Evolutionary conservation across 352 stramenopile species (phyloP).

Genomic region (Phytophthora macrochlamydospora): DNA sequence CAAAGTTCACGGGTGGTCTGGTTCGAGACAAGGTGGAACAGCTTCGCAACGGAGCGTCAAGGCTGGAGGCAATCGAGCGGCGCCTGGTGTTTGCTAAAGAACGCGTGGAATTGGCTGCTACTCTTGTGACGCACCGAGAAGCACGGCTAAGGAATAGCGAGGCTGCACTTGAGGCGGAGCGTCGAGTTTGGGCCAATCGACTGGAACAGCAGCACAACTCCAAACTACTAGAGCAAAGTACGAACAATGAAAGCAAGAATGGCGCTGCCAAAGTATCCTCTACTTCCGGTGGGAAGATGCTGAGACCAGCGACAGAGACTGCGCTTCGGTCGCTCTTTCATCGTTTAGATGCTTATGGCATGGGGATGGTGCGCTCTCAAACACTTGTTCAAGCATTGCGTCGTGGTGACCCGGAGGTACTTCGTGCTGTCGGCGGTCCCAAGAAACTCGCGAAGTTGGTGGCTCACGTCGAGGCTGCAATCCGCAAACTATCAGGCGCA

Average conservation of each 20-base stretch:
- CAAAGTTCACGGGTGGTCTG: constrained; percentile 46
- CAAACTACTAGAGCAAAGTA: constrained; percentile 3
- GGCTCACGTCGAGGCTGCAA: constrained; percentile 41
- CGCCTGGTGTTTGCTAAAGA: constrained; percentile 46
- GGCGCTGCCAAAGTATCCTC: constrained; percentile 3
- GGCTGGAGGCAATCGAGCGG: constrained; percentile 47
- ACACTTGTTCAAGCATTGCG: constrained; percentile 47
- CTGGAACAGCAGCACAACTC: constrained; percentile 30
- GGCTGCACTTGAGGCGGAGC: constrained; percentile 55
- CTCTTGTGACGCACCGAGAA: constrained; percentile 55
- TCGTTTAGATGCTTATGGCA: constrained; percentile 65
- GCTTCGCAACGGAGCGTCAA: constrained; percentile 28
- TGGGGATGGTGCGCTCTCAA: constrained; percentile 46
- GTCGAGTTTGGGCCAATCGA: constrained; percentile 39
- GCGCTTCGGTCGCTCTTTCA: constrained; percentile 70
- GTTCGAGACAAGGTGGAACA: constrained; percentile 59
- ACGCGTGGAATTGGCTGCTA: constrained; percentile 44
- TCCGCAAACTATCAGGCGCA: constrained; percentile 33
- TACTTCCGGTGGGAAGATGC: constrained; percentile 23
- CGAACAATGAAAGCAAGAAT: constrained; percentile 10
- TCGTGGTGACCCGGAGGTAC: constrained; percentile 33
- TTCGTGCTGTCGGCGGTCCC: constrained; percentile 39
- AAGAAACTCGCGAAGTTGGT: constrained; percentile 40
- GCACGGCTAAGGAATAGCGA: constrained; percentile 68
- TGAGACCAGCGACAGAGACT: constrained; percentile 57